Conservation (phyloP, 805 yeast genomes). For the Diddensiella caesifluorescens region DNA sequence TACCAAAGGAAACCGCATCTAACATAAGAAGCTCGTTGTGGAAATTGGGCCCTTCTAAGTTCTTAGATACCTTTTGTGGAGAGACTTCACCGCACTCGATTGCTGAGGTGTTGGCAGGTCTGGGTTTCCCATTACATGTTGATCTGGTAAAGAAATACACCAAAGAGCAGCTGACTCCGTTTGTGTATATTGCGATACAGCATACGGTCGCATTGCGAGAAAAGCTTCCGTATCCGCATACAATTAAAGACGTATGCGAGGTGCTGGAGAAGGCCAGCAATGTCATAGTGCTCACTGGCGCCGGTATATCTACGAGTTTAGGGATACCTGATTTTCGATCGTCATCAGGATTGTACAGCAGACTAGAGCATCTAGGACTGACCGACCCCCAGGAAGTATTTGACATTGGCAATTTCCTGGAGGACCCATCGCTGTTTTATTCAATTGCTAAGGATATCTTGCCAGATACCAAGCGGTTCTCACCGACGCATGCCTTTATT, state of each 20-base stretch:
- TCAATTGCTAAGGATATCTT: conserved; percentile 80
- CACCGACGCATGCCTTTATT: conserved; percentile 81
- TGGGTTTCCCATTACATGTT: conserved; percentile 52
- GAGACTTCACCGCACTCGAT: too few species aligned
- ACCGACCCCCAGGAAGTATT: conserved; percentile 90
- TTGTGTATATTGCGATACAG: conserved; percentile 15
- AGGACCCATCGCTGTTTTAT: conserved; percentile 76
- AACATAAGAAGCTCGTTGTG: conserved; percentile 52
- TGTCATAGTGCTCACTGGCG: conserved; percentile 79
- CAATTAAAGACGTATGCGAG: conserved; percentile 53
- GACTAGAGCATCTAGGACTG: conserved; percentile 60
- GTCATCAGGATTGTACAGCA: conserved; percentile 75
- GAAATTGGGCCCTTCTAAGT: conserved; percentile 51
- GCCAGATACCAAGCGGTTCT: conserved; percentile 57
- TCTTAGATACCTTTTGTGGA: conserved; percentile 38
- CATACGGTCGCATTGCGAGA: conserved; percentile 29
- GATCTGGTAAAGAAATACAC: conserved; percentile 27
- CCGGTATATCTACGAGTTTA: conserved; percentile 83
- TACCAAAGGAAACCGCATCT: conserved; percentile 39
- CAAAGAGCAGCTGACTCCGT: conserved; percentile 12
- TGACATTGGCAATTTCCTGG: conserved; percentile 61
- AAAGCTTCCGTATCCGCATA: conserved; percentile 28
- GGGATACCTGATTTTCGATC: conserved; percentile 94
- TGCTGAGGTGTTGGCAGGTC: conserved; percentile 38
- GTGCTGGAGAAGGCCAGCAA: conserved; percentile 52